These are phyloP conservation scores for Fusarium solani-melongenae DNA, from an alignment of 2,329 filamentous ascomycete genomes.

Conservation along the genomic window DNA sequence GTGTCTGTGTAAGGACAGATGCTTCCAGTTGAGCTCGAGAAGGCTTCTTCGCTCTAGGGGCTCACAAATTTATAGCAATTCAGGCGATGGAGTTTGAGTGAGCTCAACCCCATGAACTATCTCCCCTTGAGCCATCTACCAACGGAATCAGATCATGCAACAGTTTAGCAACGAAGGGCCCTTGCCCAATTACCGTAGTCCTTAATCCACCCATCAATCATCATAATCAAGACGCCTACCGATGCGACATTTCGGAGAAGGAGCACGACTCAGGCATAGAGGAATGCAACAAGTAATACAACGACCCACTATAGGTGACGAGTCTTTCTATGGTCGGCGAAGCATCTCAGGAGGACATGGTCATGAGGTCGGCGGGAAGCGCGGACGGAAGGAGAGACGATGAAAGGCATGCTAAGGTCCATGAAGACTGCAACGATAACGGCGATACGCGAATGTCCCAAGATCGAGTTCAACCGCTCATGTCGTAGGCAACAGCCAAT, in stretches of 20 bases:
- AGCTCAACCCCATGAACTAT: background rate
- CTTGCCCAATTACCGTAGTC: background rate
- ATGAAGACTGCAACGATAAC: constrained; percentile 3
- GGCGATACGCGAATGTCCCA: background rate
- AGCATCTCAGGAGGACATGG: background rate
- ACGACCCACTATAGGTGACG: background rate
- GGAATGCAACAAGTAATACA: background rate
- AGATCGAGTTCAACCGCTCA: background rate
- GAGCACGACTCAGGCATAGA: background rate
- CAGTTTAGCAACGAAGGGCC: background rate
- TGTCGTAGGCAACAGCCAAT: background rate
- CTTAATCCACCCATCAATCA: background rate
- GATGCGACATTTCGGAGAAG: background rate
- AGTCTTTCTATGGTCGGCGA: background rate
- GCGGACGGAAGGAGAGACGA: background rate
- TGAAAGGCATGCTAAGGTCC: background rate
- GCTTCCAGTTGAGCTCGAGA: background rate
- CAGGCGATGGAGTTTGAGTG: background rate
- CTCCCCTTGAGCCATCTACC: background rate
- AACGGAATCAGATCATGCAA: background rate
- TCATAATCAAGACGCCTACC: background rate
- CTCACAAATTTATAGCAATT: background rate
- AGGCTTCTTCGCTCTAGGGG: background rate
- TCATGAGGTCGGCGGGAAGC: background rate
- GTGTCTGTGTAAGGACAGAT: background rate